A percentile compares a stretch with the other conserved stretches of the same genome.
phyloP scores from a whole-genome alignment of 352 stramenopile species.

The Globisporangium irregulare region DNA sequence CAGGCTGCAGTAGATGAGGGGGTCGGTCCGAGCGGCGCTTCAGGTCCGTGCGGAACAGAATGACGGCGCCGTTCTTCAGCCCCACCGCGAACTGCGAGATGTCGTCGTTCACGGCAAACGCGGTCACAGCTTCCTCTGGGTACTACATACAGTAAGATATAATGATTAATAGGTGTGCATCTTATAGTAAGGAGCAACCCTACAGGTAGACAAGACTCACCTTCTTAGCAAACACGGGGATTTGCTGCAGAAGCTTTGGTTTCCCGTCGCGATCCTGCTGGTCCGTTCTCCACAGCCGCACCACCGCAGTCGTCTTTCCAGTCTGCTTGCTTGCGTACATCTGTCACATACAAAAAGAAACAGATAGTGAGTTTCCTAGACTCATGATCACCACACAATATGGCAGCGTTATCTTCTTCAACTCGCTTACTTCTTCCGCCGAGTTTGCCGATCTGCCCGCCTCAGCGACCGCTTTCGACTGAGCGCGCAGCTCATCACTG shows the following conservation, averaged over 20 bases:
- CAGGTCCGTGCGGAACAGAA: conserved; percentile 77
- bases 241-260: conserved; percentile 83
- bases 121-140: conserved; percentile 82
- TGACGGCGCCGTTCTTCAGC: conserved; percentile 81
- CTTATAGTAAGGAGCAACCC: neutral
- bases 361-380: neutral
- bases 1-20: conserved; percentile 71
- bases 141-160: conserved; percentile 31
- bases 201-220: conserved; percentile 6
- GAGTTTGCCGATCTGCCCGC: conserved; percentile 51
- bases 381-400: neutral
- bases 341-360: conserved; percentile 19
- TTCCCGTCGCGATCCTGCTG: conserved; percentile 84
- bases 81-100: conserved; percentile 79
- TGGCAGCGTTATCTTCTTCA: neutral
- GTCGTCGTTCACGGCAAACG: conserved; percentile 83
- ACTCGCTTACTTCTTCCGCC: conserved; percentile 40
- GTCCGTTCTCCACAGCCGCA: conserved; percentile 87
- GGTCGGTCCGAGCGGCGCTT: conserved; percentile 71
- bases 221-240: conserved; percentile 85
- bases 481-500: conserved; percentile 65
- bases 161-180: neutral
- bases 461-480: conserved; percentile 79
- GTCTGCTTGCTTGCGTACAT: conserved; percentile 65
- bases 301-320: conserved; percentile 68